These are phyloP conservation scores for Phellinidium pouzarii DNA, from an alignment of 1,284 basidiomycete species.

Conservation along the genomic window DNA sequence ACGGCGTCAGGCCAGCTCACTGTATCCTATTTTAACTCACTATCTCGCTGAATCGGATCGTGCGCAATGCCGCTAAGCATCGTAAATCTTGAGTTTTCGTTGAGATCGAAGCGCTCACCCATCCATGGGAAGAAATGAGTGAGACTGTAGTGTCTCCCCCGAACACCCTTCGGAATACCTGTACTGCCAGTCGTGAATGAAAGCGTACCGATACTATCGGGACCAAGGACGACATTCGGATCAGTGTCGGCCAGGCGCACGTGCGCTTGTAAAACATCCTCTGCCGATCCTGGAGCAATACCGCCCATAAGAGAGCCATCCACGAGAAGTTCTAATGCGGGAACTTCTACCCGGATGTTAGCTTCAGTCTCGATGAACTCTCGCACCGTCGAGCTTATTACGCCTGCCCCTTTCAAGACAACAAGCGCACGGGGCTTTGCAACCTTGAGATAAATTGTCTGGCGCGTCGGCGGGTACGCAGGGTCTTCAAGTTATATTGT, in stretches of 20 bases:
- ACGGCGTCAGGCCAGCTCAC: constrained; percentile 14
- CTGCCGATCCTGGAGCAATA: constrained; percentile 23
- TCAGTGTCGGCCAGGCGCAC: constrained; percentile 56
- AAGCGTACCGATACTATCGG: constrained; percentile 92
- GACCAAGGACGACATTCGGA: constrained; percentile 82
- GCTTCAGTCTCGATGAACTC: constrained; percentile 81
- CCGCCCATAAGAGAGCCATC: constrained; percentile 70
- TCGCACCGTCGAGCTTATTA: constrained; percentile 76
- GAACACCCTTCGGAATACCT: constrained; percentile 96
- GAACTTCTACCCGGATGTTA: constrained; percentile 87
- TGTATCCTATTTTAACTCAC: constrained; percentile 40
- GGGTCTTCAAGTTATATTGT: constrained; percentile 56
- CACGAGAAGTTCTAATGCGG: constrained; percentile 74
- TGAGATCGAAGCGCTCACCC: constrained; percentile 82
- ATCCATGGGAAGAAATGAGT: constrained; percentile 99
- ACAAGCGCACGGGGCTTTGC: constrained; percentile 92
- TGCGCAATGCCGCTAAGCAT: constrained; percentile 99
- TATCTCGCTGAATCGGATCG: constrained; percentile 98
- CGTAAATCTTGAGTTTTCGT: constrained; percentile 81
- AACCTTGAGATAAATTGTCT: constrained; percentile 94
- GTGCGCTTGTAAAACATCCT: constrained; percentile 48
- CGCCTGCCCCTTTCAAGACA: constrained; percentile 88
- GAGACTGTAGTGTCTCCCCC: constrained; percentile 90
- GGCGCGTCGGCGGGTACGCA: constrained; percentile 91
- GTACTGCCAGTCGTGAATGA: constrained; percentile 98